Evolutionary conservation across 2,329 filamentous ascomycete species (phyloP), one percentile per base, ranked within the genome.

Genomic region (Graphilbum sp.): DNA sequence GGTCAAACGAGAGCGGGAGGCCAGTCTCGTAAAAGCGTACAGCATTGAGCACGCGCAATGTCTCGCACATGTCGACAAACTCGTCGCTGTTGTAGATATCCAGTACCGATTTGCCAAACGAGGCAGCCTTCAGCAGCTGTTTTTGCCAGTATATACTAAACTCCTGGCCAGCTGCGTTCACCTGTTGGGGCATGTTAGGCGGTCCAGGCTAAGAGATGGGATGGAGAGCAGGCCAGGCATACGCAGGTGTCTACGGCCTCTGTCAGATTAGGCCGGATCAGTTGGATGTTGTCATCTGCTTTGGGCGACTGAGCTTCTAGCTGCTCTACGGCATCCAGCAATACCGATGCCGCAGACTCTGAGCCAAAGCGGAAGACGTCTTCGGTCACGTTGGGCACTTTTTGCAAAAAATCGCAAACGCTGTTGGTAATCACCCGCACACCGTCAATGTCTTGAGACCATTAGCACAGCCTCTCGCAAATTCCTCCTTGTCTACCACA

Each of bases 81-180:
- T 98, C 88, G 52, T 98, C 90, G 52, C 87, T 95, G 57, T 90
- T 95, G 60, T 96, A 98, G 12, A 96, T 76, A 50, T 96, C 90
- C 4, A 98, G 69, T 0, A 96, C 90, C 0, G 90, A 96, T 56
- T 98, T 98, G 43, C 90, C 90, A 54, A 95, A 96, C 0, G 88
- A 96, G 0, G 90, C 90, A 6, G 90, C 90, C 54, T 92, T 92
- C n/a, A 98, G 67, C 1, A 98, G 66, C 49, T 92, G 76, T 54
- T 96, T 98, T 53, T 98, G 90, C 84, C 87, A 93, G 52, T 88
- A 76, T 2, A 79, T 66, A 49, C 78, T 84, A 54, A 86, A 95
- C 55, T 98, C 90, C 42, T 93, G 79, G 2, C 88, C 90, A 8
- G 90, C 86, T 29, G 90, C 90, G 54, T 83, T 85, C 43, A 98